Evolutionary conservation across 2,329 filamentous ascomycete species (phyloP).

Genomic region (Colletotrichum sp.): DNA sequence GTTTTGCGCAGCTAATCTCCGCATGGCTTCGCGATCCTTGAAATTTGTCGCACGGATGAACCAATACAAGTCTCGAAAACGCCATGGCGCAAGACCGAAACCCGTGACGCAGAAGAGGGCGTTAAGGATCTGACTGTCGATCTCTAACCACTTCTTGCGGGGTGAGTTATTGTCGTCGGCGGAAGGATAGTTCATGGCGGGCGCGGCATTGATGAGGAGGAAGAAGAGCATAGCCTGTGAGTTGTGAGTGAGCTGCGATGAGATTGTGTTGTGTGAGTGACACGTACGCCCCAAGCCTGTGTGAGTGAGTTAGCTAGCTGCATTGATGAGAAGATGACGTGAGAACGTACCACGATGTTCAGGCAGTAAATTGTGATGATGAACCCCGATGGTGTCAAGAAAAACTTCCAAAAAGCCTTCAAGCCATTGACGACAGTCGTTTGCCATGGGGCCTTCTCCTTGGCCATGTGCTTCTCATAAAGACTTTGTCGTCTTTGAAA

Average conservation of each 20-base stretch:
- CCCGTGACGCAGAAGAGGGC: constrained; percentile 86
- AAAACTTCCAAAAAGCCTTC: constrained; percentile 33
- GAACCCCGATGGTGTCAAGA: constrained; percentile 30
- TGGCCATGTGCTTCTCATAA: constrained; percentile 23
- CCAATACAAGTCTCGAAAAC: constrained; percentile 24
- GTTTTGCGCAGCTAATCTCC: constrained; percentile 25
- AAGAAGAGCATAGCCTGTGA: constrained; percentile 33
- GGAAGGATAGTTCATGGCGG: constrained; percentile 23
- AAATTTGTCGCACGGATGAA: constrained; percentile 24
- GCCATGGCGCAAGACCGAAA: constrained; percentile 83
- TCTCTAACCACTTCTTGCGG: constrained; percentile 24
- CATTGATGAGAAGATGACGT: neutral
- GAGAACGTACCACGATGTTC: constrained; percentile 30
- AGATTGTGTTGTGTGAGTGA: neutral
- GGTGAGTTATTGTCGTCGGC: constrained; percentile 23
- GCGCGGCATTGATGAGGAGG: constrained; percentile 28
- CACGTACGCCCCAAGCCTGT: constrained; percentile 31
- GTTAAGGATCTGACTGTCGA: constrained; percentile 47
- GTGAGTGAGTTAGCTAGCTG: neutral
- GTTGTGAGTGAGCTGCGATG: neutral
- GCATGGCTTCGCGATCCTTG: constrained; percentile 24
- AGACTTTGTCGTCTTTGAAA: constrained; percentile 24
- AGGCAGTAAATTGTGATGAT: constrained; percentile 33
- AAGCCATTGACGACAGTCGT: constrained; percentile 28
- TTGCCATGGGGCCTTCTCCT: constrained; percentile 28